Evolutionary conservation across 495 filamentous ascomycete genomes (phyloP).

Genomic region (Penicillium antarcticum): DNA sequence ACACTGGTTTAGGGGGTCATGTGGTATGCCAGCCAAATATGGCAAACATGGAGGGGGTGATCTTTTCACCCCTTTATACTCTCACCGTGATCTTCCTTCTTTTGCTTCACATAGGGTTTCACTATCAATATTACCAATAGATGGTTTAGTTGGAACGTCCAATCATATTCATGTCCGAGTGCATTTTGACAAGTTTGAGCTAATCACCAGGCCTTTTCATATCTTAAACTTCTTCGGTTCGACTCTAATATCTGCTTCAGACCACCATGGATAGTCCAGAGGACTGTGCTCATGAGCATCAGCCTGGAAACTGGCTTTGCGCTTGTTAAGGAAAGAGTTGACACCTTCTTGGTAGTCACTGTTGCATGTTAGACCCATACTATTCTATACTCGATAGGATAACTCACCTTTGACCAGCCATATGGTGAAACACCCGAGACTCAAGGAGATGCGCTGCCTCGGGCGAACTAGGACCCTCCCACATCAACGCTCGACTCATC

Average conservation of each 20-base stretch:
- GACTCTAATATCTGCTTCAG: conserved; percentile 9
- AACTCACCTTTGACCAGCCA: conserved; percentile 37
- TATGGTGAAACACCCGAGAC: conserved; percentile 50
- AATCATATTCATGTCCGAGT: too few species aligned
- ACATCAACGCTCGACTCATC: conserved; percentile 56
- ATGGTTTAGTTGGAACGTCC: too few species aligned
- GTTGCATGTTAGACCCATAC: not conserved
- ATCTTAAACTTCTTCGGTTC: conserved; percentile 18
- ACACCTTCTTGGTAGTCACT: conserved; percentile 43
- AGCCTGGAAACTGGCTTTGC: conserved; percentile 45
- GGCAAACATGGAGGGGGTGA: not conserved
- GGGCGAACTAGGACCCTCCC: conserved; percentile 43
- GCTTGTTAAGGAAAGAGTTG: conserved; percentile 43
- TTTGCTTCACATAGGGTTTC: not conserved
- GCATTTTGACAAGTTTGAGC: not conserved
- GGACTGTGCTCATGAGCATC: conserved; percentile 14
- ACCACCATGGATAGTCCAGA: conserved; percentile 27
- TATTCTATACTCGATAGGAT: not conserved
- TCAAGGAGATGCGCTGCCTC: conserved; percentile 57
- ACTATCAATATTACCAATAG: too few species aligned
- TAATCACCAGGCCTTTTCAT: not conserved
- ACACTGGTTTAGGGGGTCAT: not conserved
- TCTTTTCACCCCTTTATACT: not conserved
- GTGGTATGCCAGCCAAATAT: not conserved
- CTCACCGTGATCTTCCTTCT: not conserved